Evolutionary conservation across 495 filamentous ascomycete genomes (phyloP).

Genomic region (Neurospora sp.): DNA sequence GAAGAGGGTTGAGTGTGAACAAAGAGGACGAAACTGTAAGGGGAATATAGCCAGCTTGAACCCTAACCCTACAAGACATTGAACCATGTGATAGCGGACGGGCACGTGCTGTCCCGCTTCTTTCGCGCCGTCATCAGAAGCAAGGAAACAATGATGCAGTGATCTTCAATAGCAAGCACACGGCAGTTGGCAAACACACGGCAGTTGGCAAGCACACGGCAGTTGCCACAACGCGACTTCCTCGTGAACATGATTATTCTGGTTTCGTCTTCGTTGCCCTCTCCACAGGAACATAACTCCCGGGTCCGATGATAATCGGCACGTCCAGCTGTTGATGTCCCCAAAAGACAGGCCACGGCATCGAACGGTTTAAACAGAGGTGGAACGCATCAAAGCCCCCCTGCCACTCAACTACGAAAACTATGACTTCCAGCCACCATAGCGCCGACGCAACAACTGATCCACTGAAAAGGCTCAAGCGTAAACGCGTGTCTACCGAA

Average conservation of each 20-base stretch:
- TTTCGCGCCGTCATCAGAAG: slow-evolving; percentile 21
- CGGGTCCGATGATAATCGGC: neutral
- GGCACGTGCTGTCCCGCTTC: slow-evolving; percentile 31
- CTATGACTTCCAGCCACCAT: neutral
- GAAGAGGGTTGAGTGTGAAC: neutral
- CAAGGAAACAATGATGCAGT: neutral
- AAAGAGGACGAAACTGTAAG: neutral
- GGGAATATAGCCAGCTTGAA: neutral
- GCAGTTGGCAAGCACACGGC: no score
- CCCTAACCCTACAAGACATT: neutral
- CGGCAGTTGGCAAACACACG: no score
- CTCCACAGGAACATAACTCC: neutral
- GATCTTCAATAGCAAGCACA: neutral
- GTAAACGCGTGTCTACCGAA: slow-evolving; percentile 2
- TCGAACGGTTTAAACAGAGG: neutral
- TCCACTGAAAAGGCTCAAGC: slow-evolving; percentile 1
- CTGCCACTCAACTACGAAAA: neutral
- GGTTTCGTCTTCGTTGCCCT: neutral
- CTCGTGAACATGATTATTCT: neutral
- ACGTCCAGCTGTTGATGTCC: neutral
- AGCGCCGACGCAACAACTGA: neutral
- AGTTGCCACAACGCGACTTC: neutral
- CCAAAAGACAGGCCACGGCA: neutral
- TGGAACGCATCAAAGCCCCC: neutral
- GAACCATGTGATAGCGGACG: no score